Evolutionary conservation across 2,329 filamentous ascomycete species (phyloP).

Genomic region (Xenosphaeropsis pyriputrescens): DNA sequence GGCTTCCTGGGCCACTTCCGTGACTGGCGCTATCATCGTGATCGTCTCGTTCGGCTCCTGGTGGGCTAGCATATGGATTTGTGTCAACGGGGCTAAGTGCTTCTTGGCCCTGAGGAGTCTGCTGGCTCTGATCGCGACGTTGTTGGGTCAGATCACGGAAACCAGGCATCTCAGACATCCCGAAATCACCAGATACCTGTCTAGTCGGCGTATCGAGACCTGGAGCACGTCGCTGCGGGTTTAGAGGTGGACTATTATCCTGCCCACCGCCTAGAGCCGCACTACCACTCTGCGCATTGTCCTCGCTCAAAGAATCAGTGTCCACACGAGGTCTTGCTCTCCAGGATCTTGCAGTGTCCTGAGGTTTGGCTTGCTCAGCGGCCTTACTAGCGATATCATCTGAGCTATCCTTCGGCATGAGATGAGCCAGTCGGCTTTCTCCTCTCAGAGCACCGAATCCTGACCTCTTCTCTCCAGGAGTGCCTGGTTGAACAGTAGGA

Average conservation of each 20-base stretch:
- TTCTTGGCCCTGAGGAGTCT: constrained; percentile 29
- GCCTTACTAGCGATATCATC: constrained; percentile 46
- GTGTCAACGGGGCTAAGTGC: constrained; percentile 86
- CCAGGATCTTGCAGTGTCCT: constrained; percentile 37
- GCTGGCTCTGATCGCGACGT: constrained; percentile 23
- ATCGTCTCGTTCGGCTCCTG: constrained; percentile 49
- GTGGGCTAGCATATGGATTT: constrained; percentile 89
- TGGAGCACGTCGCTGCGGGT: constrained; percentile 24
- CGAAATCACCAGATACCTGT: constrained; percentile 36
- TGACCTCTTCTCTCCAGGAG: constrained; percentile 55
- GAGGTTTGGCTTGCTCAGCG: constrained; percentile 30
- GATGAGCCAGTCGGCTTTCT: constrained; percentile 73
- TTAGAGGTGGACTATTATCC: constrained; percentile 43
- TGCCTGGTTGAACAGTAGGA: constrained; percentile 33
- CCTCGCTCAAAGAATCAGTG: constrained; percentile 60
- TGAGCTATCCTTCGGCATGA: constrained; percentile 63
- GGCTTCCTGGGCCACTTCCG: constrained; percentile 24
- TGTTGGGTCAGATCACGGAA: constrained; percentile 41
- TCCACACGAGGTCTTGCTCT: constrained; percentile 50
- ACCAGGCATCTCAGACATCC: constrained; percentile 44
- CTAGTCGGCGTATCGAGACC: constrained; percentile 28
- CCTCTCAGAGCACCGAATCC: constrained; percentile 51
- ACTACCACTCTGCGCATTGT: constrained; percentile 48
- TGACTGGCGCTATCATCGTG: constrained; percentile 27
- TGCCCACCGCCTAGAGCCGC: constrained; percentile 63